Base-by-base conservation (phyloP, 208 protist genomes). In the Strigomonas culicis region DNA sequence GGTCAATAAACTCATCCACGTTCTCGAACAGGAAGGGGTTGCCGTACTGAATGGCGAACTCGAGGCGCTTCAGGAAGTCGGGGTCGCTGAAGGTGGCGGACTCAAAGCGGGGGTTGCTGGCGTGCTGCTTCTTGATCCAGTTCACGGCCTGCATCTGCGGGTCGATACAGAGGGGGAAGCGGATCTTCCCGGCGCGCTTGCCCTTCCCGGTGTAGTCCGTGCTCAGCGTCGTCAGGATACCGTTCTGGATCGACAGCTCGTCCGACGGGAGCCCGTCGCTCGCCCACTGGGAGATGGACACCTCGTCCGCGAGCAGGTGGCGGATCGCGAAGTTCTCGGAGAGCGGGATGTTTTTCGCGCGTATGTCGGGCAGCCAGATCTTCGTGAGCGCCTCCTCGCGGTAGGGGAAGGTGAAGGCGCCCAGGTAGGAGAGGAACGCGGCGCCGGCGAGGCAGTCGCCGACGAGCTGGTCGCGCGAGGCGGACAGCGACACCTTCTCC, bases 1-100 rank as follows among this genome's bases (percentile, higher is more conserved):
- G 98, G 75, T 99, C 98, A 76, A 99, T 97, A 69, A 98, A 98
- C 82, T 99, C 98, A 74, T 99, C 98, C 15, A 99, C 93, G 68
- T 93, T 95, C 75, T 99, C 98, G 71, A 99, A 99, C 28, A 99
- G 77, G 61, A 99, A 98, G 0, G 97, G 94, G 73, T 98, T 97
- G 49, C 98, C 98, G 74, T 98, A 99, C 72, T 97, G 94, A 63
- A 99, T 98, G 44, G 96, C 88, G 59, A 97, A 93, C 75, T 99
- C 98, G 3, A 99, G 84, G 32, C 98, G 80, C 80, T 98, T 98
- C 28, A 99, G 73, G 70, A 99, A 99, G 65, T 99, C 97, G 1
- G 82, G 46, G 74, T 99, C 97, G 65, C 92, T 95, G 77, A 99
- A 99, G 28, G 97, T 94, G 55, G 89, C 87, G 24, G 97, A 87